These are phyloP conservation scores for Psilocybe cubensis DNA, from an alignment of 768 basidiomycete species.

Conservation along the genomic window DNA sequence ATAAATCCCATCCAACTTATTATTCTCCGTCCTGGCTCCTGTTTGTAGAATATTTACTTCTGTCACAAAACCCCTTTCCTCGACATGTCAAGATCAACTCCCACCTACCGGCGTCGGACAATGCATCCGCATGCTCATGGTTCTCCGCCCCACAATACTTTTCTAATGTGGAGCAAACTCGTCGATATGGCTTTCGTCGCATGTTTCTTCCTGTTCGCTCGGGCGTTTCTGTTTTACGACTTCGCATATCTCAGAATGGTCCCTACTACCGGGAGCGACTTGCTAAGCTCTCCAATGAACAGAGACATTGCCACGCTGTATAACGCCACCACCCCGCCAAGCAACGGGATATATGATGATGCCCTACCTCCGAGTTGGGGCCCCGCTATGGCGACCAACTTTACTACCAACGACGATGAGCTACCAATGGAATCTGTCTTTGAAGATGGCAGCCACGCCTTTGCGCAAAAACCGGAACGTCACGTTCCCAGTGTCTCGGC, in stretches of 20 bases:
- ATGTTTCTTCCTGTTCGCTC: not conserved
- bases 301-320: not conserved
- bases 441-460: too few species aligned
- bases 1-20: not conserved
- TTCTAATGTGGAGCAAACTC: not conserved
- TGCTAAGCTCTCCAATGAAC: too few species aligned
- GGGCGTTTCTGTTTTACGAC: not conserved
- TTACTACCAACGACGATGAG: not conserved
- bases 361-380: not conserved
- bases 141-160: not conserved
- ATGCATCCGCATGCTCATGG: slow-evolving; percentile 4
- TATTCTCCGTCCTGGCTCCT: not conserved
- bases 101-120: not conserved
- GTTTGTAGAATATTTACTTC: not conserved
- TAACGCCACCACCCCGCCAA: not conserved
- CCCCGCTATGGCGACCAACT: not conserved
- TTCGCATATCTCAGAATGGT: not conserved
- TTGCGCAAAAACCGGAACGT: not conserved
- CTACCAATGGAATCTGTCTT: too few species aligned
- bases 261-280: not conserved
- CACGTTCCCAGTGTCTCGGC: not conserved
- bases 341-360: not conserved
- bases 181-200: not conserved
- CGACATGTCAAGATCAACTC: slow-evolving; percentile 2
- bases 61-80: not conserved